These are phyloP conservation scores for Solanum habrochaites DNA, from an alignment of 257 asterid species.

Conservation along the genomic window DNA sequence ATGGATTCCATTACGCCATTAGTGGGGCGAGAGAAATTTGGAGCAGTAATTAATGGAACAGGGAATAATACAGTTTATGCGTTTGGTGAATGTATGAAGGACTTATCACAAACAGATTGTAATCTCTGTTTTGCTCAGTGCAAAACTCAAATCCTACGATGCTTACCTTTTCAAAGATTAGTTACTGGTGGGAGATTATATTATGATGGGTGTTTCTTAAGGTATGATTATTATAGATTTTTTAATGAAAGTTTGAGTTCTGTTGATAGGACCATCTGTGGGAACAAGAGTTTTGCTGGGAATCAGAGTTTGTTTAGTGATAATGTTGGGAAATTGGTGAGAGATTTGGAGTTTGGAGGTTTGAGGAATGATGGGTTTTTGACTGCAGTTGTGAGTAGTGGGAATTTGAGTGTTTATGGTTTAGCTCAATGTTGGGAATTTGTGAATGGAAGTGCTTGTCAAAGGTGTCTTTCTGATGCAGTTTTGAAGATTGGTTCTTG, in stretches of 20 bases:
- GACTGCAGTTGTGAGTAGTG: constrained; percentile 21
- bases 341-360: constrained; percentile 29
- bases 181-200: constrained; percentile 34
- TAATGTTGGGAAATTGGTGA: constrained; percentile 28
- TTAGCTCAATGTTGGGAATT: constrained; percentile 75
- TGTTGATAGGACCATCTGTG: constrained; percentile 38
- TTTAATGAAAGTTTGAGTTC: constrained; percentile 44
- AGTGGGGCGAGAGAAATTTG: constrained; percentile 19
- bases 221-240: constrained; percentile 50
- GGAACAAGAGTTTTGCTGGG: constrained; percentile 33
- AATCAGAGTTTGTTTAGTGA: constrained; percentile 26
- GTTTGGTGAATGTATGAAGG: constrained; percentile 57
- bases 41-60: constrained; percentile 29
- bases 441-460: constrained; percentile 38
- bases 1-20: constrained; percentile 34
- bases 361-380: constrained; percentile 44
- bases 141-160: constrained; percentile 33
- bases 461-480: constrained; percentile 36
- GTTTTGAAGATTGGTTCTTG: constrained; percentile 28
- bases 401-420: constrained; percentile 53
- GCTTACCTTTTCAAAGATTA: constrained; percentile 43
- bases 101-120: constrained; percentile 49
- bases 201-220: constrained; percentile 52
- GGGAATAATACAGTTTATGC: constrained; percentile 48
- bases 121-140: constrained; percentile 50